Conservation (phyloP, 2,329 filamentous ascomycete genomes). For the Paecilomyces fulvus region DNA sequence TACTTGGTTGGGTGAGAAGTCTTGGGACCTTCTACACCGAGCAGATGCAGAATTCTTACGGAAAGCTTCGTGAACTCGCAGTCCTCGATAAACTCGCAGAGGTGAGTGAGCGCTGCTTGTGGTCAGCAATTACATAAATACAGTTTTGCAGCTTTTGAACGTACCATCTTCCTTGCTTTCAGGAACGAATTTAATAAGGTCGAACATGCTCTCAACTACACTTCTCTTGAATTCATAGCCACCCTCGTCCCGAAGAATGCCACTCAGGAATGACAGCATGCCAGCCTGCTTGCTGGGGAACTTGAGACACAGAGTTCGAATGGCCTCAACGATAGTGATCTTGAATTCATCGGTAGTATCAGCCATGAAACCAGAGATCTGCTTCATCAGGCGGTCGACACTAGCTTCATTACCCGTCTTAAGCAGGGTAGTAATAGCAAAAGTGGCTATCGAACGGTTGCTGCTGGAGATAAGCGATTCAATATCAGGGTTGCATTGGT, state of each 20-base stretch:
- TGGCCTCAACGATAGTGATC: constrained; percentile 98
- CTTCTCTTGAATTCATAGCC: constrained; percentile 97
- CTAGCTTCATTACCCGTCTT: constrained; percentile 98
- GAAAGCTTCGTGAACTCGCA: constrained; percentile 98
- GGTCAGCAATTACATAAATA: constrained; percentile 11
- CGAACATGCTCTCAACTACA: constrained; percentile 98
- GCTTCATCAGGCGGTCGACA: constrained; percentile 96
- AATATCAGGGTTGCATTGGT: constrained; percentile 93
- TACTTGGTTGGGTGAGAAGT: constrained; percentile 96
- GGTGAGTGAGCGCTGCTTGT: constrained; percentile 66
- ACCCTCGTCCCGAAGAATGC: constrained; percentile 92
- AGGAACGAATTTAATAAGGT: constrained; percentile 96
- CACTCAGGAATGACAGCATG: constrained; percentile 94
- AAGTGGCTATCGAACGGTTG: constrained; percentile 95
- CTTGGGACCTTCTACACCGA: constrained; percentile 90
- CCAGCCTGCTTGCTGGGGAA: constrained; percentile 97
- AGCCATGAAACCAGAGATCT: constrained; percentile 96
- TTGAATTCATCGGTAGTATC: constrained; percentile 99
- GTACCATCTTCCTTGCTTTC: constrained; percentile 63
- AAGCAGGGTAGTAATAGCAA: constrained; percentile 93
- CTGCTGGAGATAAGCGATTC: constrained; percentile 93
- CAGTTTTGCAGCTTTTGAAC: constrained; percentile 4
- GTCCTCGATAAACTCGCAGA: constrained; percentile 98
- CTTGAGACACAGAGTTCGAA: constrained; percentile 91
- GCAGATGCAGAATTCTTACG: constrained; percentile 85